phyloP scores from a whole-genome alignment of 805 yeast species.

The Hanseniaspora vineae region DNA sequence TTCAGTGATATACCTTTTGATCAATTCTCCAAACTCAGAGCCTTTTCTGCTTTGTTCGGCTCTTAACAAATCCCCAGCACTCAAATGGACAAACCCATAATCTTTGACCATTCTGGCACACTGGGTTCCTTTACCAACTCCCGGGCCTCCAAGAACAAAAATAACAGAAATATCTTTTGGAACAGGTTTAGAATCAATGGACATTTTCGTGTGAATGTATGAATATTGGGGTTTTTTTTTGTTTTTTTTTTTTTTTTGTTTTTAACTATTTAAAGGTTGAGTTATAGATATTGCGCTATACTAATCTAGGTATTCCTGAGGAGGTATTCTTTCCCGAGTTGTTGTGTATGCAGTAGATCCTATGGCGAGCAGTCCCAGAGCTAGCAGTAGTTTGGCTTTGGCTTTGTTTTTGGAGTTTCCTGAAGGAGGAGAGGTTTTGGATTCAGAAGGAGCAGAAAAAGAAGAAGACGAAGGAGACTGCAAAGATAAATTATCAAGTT shows the following conservation, averaged over 20 bases:
- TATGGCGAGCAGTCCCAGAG: conserved; percentile 32
- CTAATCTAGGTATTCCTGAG: conserved; percentile 32
- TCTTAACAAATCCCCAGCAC: conserved; percentile 93
- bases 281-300: background rate
- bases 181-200: conserved; percentile 30
- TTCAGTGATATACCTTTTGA: conserved; percentile 70
- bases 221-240: no score
- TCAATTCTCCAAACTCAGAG: conserved; percentile 74
- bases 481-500: no score
- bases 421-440: no score
- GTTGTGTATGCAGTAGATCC: conserved; percentile 35
- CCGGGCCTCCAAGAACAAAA: conserved; percentile 94
- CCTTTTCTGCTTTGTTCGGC: conserved; percentile 81
- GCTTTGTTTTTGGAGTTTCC: background rate
- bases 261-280: no score
- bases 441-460: no score
- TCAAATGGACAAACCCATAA: conserved; percentile 71
- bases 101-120: conserved; percentile 75
- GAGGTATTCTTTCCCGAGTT: conserved; percentile 30
- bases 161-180: conserved; percentile 63
- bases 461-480: no score
- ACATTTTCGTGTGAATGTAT: conserved; percentile 10
- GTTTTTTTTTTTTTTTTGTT: no score
- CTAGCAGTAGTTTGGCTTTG: conserved; percentile 18
- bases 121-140: conserved; percentile 97